Conservation (phyloP, 2,329 filamentous ascomycete species). For the Didymella arachidicola region DNA sequence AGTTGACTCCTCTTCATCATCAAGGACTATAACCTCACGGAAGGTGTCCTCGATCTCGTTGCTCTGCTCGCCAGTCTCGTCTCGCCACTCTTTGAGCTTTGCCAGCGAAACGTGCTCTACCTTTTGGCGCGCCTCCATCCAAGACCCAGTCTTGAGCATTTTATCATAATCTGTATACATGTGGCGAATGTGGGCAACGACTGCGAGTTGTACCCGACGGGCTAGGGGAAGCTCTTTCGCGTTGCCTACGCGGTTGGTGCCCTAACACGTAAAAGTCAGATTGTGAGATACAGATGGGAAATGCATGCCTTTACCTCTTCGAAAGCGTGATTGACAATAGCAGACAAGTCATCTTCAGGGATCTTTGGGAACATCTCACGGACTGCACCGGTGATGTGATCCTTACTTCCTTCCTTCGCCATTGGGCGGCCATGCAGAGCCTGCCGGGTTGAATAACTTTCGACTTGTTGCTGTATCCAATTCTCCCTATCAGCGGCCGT, state of each 20-base stretch:
- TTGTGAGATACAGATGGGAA: not conserved
- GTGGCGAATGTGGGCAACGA: conserved; percentile 69
- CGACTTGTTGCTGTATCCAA: conserved; percentile 48
- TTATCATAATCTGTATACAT: conserved; percentile 69
- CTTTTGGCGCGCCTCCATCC: conserved; percentile 61
- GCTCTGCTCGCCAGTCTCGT: conserved; percentile 61
- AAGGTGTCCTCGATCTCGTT: conserved; percentile 67
- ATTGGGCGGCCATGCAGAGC: conserved; percentile 35
- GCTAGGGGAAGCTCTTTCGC: conserved; percentile 62
- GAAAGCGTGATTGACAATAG: conserved; percentile 68
- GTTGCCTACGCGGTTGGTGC: conserved; percentile 65
- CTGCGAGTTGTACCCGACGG: conserved; percentile 67
- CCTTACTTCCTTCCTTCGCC: conserved; percentile 56
- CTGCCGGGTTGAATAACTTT: conserved; percentile 43
- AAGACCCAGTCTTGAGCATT: conserved; percentile 61
- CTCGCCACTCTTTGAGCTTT: conserved; percentile 69
- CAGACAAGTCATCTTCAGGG: conserved; percentile 63
- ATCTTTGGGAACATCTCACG: conserved; percentile 70
- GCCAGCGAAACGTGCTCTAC: conserved; percentile 64
- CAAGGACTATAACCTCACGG: conserved; percentile 69
- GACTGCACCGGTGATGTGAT: conserved; percentile 66
- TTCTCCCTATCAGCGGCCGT: conserved; percentile 32
- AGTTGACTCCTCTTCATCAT: conserved; percentile 61
- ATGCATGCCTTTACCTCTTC: conserved; percentile 56
- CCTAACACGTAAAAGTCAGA: conserved; percentile 48